Base-by-base conservation (phyloP, 805 yeast genomes). In the Brettanomyces bruxellensis region DNA sequence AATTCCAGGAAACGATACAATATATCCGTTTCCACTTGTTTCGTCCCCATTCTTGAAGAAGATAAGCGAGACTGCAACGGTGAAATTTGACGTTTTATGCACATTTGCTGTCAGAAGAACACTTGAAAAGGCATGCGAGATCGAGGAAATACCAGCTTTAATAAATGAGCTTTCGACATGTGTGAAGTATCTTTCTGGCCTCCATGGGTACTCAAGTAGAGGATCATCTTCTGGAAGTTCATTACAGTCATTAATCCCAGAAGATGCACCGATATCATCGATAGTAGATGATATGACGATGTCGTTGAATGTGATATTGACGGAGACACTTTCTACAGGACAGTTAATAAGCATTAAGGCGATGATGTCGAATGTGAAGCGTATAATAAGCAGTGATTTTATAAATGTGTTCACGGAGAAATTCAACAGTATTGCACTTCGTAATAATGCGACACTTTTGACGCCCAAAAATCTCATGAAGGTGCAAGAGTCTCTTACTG, bases 271-370 rank as follows among this genome's bases (percentile, higher is more conserved):
- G 2, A 77, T 84, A 4, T 79, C 95, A 0, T 87, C 97, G 0
- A 81, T 87, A 23, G 79, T 90, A 24, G 99, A 93, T 56, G 99
- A 93, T 60, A 67, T 86, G 34, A 75, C 87, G 25, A 70, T 88
- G 54, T 78, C 89, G 7, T 66, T 90, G 40, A 84, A 86, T 56
- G 77, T 80, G 35, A 72, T 85, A 14, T 61, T 89, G 34, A 67
- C 79, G 24, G 83, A 82, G 48, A 71, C 81, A 1, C 68, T 89
- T 11, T 82, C 85, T 40, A 76, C 95, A 0, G 95, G 95, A 0
- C 84, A 86, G 49, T 66, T 67, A 45, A 56, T 70, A 5, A 69
- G 81, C 0, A 75, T 82, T 28, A 76, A 74, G 52, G 70, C 68
- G 28, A 76, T 84, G 55, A 60, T 83, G 12, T 68, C 71, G 6